These are phyloP conservation scores for Backusella parvicylindrica DNA, from an alignment of 192 early-diverging fungal genomes.

Conservation along the genomic window DNA sequence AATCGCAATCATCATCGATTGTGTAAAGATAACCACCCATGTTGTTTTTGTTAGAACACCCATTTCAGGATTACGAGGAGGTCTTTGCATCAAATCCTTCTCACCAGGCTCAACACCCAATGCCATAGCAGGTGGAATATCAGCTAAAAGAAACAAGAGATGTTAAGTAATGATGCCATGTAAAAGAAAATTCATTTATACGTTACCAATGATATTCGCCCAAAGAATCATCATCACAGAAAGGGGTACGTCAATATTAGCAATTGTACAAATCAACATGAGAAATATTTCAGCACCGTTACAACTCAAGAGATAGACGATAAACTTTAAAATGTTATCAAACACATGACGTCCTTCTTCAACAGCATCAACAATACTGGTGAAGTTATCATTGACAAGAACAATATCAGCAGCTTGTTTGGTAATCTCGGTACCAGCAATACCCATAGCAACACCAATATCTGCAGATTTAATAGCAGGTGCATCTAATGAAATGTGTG, in stretches of 20 bases:
- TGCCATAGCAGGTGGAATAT: conserved; percentile 94
- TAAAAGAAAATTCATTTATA: neutral
- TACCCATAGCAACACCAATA: conserved; percentile 97
- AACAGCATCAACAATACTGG: conserved; percentile 92
- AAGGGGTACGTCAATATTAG: conserved; percentile 82
- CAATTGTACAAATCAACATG: conserved; percentile 71
- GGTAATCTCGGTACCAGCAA: conserved; percentile 94
- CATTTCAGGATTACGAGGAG: conserved; percentile 70
- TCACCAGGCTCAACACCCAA: conserved; percentile 90
- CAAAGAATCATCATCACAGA: conserved; percentile 93
- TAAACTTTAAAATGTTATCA: conserved; percentile 98
- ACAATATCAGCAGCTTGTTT: conserved; percentile 99
- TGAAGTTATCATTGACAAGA: conserved; percentile 92
- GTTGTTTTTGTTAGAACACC: conserved; percentile 71
- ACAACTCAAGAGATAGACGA: conserved; percentile 91
- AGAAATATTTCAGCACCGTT: conserved; percentile 95
- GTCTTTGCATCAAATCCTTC: conserved; percentile 77
- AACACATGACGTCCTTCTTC: conserved; percentile 93
- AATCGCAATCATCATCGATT: conserved; percentile 68
- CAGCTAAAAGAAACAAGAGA: conserved; percentile 48
- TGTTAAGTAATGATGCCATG: neutral
- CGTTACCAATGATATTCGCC: conserved; percentile 87
- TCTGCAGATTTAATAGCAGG: conserved; percentile 95
- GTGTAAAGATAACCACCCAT: conserved; percentile 61
- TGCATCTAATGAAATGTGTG: conserved; percentile 57